A percentile compares a stretch with the other conserved stretches of the same genome.
phyloP scores from a whole-genome alignment of 495 filamentous ascomycete genomes.

The Neurospora sp. region DNA sequence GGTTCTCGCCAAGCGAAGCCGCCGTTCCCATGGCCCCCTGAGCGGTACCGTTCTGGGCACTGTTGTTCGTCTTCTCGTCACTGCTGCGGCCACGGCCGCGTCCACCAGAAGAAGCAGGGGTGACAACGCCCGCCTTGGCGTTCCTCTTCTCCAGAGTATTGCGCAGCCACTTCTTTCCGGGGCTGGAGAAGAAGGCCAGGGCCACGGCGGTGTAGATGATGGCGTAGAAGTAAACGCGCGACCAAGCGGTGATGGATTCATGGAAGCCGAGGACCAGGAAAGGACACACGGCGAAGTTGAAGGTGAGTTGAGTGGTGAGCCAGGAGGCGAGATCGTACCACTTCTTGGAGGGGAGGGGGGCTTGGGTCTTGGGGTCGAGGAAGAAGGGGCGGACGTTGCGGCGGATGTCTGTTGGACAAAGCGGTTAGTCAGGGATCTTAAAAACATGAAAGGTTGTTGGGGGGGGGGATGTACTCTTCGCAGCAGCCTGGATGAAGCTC shows the following conservation, averaged over 20 bases:
- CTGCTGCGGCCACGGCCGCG: neutral
- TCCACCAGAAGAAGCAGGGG: neutral
- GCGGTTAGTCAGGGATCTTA: neutral
- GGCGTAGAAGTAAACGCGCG: conserved; percentile 81
- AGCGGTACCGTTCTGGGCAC: neutral
- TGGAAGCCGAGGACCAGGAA: conserved; percentile 71
- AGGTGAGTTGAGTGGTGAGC: conserved; percentile 70
- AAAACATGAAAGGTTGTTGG: neutral
- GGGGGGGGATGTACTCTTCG: conserved; percentile 60
- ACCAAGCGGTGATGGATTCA: conserved; percentile 63
- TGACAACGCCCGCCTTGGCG: conserved; percentile 21
- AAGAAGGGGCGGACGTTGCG: conserved; percentile 90
- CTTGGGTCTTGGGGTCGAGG: conserved; percentile 56
- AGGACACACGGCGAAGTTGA: conserved; percentile 71
- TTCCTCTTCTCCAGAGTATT: conserved; percentile 50
- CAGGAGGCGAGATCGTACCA: conserved; percentile 81
- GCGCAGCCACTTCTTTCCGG: conserved; percentile 53
- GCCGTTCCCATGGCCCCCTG: neutral
- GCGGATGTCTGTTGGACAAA: conserved; percentile 58
- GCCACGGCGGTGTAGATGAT: conserved; percentile 53
- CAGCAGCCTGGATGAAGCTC: conserved; percentile 80
- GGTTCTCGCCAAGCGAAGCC: neutral
- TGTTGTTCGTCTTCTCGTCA: neutral
- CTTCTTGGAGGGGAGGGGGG: conserved; percentile 59
- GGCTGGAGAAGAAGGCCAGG: conserved; percentile 70